Conservation (phyloP, 352 stramenopile species). For the Bremia lactucae region DNA sequence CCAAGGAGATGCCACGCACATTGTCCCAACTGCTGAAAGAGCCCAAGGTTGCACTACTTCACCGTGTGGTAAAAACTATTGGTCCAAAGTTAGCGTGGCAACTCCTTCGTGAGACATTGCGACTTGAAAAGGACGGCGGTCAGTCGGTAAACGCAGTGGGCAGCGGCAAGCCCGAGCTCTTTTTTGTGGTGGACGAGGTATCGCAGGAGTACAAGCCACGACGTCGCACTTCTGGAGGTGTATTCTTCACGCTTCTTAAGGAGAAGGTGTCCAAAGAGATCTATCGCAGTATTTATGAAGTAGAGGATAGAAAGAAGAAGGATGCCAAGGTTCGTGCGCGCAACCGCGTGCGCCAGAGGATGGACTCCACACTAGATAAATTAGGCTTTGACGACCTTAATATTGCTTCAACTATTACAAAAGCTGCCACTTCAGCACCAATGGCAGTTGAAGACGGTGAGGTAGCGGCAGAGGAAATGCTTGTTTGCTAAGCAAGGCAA, state of each 20-base stretch:
- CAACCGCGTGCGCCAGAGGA: slow-evolving; percentile 36
- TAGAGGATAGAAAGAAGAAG: slow-evolving; percentile 69
- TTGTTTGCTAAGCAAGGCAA: too few species aligned
- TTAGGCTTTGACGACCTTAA: slow-evolving; percentile 45
- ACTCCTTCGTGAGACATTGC: slow-evolving; percentile 52
- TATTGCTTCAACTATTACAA: slow-evolving; percentile 9
- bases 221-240: slow-evolving; percentile 54
- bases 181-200: slow-evolving; percentile 31
- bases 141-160: slow-evolving; percentile 36
- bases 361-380: slow-evolving; percentile 50
- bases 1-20: slow-evolving; percentile 42
- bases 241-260: slow-evolving; percentile 61
- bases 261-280: slow-evolving; percentile 48
- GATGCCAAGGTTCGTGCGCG: slow-evolving; percentile 48
- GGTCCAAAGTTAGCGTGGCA: slow-evolving; percentile 49
- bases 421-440: not conserved
- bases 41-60: slow-evolving; percentile 57
- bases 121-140: slow-evolving; percentile 51
- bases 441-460: slow-evolving; percentile 5
- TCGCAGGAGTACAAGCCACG: slow-evolving; percentile 35
- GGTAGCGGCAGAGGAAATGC: slow-evolving; percentile 10
- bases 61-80: slow-evolving; percentile 59
- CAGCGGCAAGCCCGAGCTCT: slow-evolving; percentile 36
- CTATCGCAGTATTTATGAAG: slow-evolving; percentile 67
- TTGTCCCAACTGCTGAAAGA: slow-evolving; percentile 47